Base-by-base conservation (phyloP, 495 filamentous ascomycete species). In the Penicillium egyptiacum region DNA sequence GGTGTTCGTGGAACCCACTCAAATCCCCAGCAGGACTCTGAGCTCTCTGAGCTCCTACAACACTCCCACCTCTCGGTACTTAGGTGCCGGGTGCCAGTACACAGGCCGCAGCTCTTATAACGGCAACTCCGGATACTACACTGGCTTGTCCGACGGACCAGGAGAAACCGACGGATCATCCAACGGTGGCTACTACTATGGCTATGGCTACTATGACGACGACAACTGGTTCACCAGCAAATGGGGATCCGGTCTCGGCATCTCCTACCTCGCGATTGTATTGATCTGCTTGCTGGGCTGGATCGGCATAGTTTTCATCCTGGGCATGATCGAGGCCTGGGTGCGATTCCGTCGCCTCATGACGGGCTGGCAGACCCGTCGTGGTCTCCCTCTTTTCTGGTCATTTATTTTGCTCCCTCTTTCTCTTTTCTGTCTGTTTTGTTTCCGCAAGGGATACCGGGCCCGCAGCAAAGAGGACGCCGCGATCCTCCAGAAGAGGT, bases 311-410 rank as follows among this genome's bases (percentile, higher is more conserved):
- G 62, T 75, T 51, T 72, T 83, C 54, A 41, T 82, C 20, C 60
- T 76, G 14, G 80, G 80, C 26, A 75, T 82, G 58, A 41, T 79
- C 46, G 79, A 82, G 57, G 72, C 68, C 45, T 83, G 68, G 62
- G 56, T 79, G 41, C 79, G 78, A 53, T 83, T 83, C 69, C 74
- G 78, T 33, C 72, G 77, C 6, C 61, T 83, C 55, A 81, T 81
- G 79, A 68, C 72, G 1, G 79, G 80, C 30, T 74, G 73, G 68
- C 67, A 74, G 31, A 70, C 75, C 0, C 74, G 79, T 1, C 75
- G 80, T 20, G 75, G 79, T 11, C 62, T 79, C 8, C 79, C 80
- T 3, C 60, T 81, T 10, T 76, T 65, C 58, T 83, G 80, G 80
- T 68, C 68, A 30, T 55, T 70, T 26, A 68, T 55, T 7, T 46